Evolutionary conservation across 345 rosid genomes (phyloP), one percentile per base, ranked within the genome.

Genomic region (Populus nigra): DNA sequence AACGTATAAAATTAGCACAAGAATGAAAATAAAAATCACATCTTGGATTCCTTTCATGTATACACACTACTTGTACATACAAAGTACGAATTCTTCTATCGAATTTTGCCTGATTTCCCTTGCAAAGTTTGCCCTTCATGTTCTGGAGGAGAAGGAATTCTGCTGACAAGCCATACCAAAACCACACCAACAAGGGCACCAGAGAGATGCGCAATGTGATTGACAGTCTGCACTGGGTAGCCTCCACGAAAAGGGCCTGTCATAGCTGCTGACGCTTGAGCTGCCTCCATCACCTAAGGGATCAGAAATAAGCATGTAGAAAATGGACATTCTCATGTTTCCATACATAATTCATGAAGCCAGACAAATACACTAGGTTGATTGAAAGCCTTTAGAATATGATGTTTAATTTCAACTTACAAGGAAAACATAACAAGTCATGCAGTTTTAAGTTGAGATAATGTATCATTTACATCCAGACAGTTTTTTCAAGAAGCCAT

Each of bases 191-290:
- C 76, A 69, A 94, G 93, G 68, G 96, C 97, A 74, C 97, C 98
- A 0, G 97, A 94, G 71, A 94, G 93, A 86, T 94, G 98, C 0
- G 97, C 97, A 76, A 91, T 87, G 85, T 93, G 97, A 82, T 94
- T 94, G 77, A 94, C 93, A 63, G 90, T 83, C 84, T 92, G 97
- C 81, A 91, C 61, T 4, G 90, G 74, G 68, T 84, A 85, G 77
- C 87, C 88, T 76, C 94, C 94, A 9, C 74, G 79, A 43, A 83
- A 83, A 59, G 86, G 67, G 71, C 91, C 87, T 25, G 94, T 85
- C 78, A 90, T 69, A 65, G 93, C 92, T 31, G 94, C 90, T 9
- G 98, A 92, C 66, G 97, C 91, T 78, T 92, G 97, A 49, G 98
- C 95, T 74, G 98, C 98, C 83, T 94, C 96, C 97, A 94, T 90